A percentile compares a stretch with the other conserved stretches of the same genome.
phyloP scores from a whole-genome alignment of 768 basidiomycete genomes.

The Trametes cubensis region DNA sequence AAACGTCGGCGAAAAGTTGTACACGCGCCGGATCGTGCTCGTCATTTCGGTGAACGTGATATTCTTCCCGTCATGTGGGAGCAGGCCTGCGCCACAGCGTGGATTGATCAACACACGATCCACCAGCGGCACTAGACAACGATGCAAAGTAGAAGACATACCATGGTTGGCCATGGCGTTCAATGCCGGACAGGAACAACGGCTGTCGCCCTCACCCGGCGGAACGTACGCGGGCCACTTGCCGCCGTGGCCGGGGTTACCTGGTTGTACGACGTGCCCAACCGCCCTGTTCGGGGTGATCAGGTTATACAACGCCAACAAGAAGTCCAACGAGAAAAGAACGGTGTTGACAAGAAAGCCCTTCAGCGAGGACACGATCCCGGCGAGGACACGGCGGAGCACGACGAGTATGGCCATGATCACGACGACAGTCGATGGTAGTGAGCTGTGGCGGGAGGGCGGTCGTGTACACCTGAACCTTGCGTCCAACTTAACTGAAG shows the following conservation, averaged over 20 bases:
- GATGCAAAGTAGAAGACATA: conserved; percentile 30
- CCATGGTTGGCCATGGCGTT: conserved; percentile 88
- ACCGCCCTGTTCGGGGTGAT: conserved; percentile 48
- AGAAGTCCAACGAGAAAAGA: conserved; percentile 42
- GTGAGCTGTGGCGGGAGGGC: neutral
- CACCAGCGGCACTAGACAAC: neutral
- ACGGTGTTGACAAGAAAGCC: conserved; percentile 48
- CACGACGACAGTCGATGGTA: neutral
- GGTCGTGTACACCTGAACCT: too few species aligned
- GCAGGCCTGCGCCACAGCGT: conserved; percentile 35
- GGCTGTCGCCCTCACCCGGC: conserved; percentile 63
- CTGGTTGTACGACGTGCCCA: conserved; percentile 26
- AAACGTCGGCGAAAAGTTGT: conserved; percentile 73
- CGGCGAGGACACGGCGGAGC: conserved; percentile 18
- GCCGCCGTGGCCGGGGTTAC: conserved; percentile 52
- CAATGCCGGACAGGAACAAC: conserved; percentile 73
- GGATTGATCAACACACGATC: too few species aligned
- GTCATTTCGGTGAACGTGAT: conserved; percentile 59
- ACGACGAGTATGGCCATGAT: conserved; percentile 17
- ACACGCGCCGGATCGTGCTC: conserved; percentile 53
- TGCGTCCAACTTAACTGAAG: too few species aligned
- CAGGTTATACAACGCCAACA: conserved; percentile 41
- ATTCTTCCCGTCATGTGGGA: conserved; percentile 67
- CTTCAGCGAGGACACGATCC: conserved; percentile 12
- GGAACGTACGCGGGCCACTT: conserved; percentile 70